These are phyloP conservation scores for Mycena chlorophos DNA, from an alignment of 768 basidiomycete species.

Conservation along the genomic window DNA sequence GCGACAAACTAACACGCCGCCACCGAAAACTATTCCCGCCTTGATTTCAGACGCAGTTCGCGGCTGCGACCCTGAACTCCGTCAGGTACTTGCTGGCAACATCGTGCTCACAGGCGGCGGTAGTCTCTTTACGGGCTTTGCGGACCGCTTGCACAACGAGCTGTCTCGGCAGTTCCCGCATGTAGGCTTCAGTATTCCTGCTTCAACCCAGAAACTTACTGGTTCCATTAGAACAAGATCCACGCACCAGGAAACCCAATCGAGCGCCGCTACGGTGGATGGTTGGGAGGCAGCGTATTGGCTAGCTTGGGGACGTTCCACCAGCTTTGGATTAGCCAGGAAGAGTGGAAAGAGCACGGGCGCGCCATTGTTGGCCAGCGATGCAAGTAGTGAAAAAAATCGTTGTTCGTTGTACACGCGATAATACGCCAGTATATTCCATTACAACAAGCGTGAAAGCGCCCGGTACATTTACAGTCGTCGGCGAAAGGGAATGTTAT, in stretches of 20 bases:
- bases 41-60: constrained; percentile 78
- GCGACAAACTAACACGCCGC: constrained; percentile 50
- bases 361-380: constrained; percentile 80
- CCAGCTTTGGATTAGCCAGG: constrained; percentile 91
- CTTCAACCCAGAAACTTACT: constrained; percentile 1
- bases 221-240: constrained; percentile 69
- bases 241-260: constrained; percentile 89
- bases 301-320: constrained; percentile 97
- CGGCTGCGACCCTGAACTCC: constrained; percentile 88
- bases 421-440: not conserved
- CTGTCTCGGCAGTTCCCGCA: constrained; percentile 74
- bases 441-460: not conserved
- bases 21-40: constrained; percentile 74
- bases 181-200: constrained; percentile 45
- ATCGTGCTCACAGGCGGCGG: constrained; percentile 97
- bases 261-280: constrained; percentile 88
- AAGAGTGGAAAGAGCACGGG: constrained; percentile 92
- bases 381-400: constrained; percentile 58
- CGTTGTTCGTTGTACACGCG: constrained; percentile 3
- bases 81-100: constrained; percentile 87
- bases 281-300: constrained; percentile 95
- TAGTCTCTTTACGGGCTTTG: constrained; percentile 81
- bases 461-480: not conserved
- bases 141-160: constrained; percentile 80
- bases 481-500: constrained; percentile 9